Evolutionary conservation across 257 asterid species (phyloP), one percentile per base, ranked within the genome.

Genomic region (Nicotiana otophora): DNA sequence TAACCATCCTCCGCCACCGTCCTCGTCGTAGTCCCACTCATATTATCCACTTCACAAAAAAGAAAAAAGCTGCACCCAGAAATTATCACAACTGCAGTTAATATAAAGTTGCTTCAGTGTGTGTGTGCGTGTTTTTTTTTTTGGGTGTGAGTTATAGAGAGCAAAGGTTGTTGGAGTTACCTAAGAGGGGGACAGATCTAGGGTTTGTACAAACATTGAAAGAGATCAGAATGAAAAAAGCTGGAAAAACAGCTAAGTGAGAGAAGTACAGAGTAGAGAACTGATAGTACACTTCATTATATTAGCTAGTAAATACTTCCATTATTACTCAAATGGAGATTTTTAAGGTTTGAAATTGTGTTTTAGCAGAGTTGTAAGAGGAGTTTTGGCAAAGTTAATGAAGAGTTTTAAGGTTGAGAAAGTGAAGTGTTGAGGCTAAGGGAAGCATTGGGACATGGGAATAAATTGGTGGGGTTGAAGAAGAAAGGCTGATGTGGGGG

Each of bases 191-290:
- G 90, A 89, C 97, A 93, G 96, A 95, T 95, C 97, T 93, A 92
- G 98, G 95, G 97, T 92, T 95, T 89, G 86, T 85, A 87, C 88
- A 90, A 86, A 91, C 94, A 91, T 84, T 58, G 88, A 87, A 79
- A 72, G 74, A 42, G 11, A 42, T 9, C 51, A 42, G 51, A 42
- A 42, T 42, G 51, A 42, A 42, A 42, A 42, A 42, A 42, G 51
- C 51, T 42, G 51, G 51, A 42, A 42, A 42, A 42, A 42, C 51
- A 42, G 51, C 51, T 42, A 42, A 42, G 51, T 42, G 51, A 42
- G 51, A 16, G 34, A 86, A 82, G 82, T 66, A 61, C 83, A 64
- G 80, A 77, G 85, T 63, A 69, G 77, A 60, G 58, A 60, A 76
- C 9, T 11, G 16, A 12, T 75, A 75, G 80, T 69, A 36, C 28